Evolutionary conservation across 140 eudicot species (phyloP).

Genomic region (Senecio squalidus): DNA sequence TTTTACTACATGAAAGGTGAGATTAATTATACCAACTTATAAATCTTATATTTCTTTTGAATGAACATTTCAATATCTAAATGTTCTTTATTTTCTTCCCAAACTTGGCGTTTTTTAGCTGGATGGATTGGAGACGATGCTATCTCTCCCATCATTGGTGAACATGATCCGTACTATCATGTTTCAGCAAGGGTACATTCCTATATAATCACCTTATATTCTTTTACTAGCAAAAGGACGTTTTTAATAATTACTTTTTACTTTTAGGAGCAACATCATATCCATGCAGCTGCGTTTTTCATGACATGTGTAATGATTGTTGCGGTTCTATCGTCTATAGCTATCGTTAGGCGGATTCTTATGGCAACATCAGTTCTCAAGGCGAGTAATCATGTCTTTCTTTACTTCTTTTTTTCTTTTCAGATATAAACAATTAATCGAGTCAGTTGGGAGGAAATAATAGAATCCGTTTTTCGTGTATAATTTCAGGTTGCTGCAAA

Average conservation of each 20-base stretch:
- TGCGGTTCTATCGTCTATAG: conserved; percentile 76
- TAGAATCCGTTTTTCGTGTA: neutral
- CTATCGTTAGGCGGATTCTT: conserved; percentile 84
- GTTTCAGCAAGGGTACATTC: conserved; percentile 72
- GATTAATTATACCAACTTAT: conserved; percentile 6
- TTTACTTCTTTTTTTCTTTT: no score
- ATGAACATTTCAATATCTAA: neutral
- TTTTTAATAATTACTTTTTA: neutral
- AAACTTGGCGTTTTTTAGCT: conserved; percentile 40
- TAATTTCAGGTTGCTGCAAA: conserved; percentile 89
- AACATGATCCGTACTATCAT: conserved; percentile 84
- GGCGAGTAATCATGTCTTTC: conserved; percentile 37
- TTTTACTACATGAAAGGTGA: conserved; percentile 79
- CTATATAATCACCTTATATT: neutral
- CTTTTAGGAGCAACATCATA: conserved; percentile 76
- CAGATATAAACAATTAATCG: no score
- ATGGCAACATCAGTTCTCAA: conserved; percentile 97
- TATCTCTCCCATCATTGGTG: conserved; percentile 88
- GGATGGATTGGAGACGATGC: conserved; percentile 98
- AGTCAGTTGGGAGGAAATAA: neutral
- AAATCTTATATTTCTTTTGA: neutral
- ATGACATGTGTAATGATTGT: conserved; percentile 80
- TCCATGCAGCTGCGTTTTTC: conserved; percentile 68
- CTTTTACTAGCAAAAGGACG: neutral
- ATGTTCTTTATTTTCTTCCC: neutral